Evolutionary conservation across 106 monocot genomes (phyloP).

Genomic region (Dioscorea zingiberensis): DNA sequence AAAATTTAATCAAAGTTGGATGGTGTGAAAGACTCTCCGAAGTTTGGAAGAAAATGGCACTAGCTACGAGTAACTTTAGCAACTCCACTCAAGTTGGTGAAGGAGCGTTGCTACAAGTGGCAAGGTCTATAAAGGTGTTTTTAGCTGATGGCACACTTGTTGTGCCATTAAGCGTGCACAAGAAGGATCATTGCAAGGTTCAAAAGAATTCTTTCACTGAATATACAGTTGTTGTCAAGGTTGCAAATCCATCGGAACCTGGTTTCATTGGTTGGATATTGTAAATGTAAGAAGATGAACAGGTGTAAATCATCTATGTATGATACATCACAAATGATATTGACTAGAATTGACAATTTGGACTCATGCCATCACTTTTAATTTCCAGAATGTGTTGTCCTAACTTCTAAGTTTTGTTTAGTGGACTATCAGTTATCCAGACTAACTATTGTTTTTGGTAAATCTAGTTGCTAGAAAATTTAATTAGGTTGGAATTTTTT

Average conservation of each 20-base stretch:
- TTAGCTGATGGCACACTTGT: slow-evolving; percentile 60
- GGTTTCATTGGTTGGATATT: slow-evolving; percentile 67
- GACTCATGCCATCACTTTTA: too few relatives aligned
- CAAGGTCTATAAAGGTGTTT: slow-evolving; percentile 62
- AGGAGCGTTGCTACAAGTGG: slow-evolving; percentile 90
- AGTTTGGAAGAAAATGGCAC: slow-evolving; percentile 52
- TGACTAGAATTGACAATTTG: too few relatives aligned
- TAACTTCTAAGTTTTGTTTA: too few relatives aligned
- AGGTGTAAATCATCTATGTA: slow-evolving; percentile 28
- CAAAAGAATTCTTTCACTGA: slow-evolving; percentile 76
- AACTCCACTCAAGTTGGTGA: slow-evolving; percentile 51
- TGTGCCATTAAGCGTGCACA: slow-evolving; percentile 77
- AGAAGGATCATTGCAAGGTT: slow-evolving; percentile 61
- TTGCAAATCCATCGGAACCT: slow-evolving; percentile 69
- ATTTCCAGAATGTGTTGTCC: too few relatives aligned
- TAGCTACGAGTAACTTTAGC: slow-evolving; percentile 51
- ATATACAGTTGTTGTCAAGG: slow-evolving; percentile 62
- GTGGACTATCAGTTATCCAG: too few relatives aligned
- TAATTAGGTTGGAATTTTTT: too few relatives aligned
- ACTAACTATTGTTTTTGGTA: too few relatives aligned
- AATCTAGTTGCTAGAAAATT: too few relatives aligned
- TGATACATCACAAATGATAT: neutral
- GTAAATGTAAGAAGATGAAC: slow-evolving; percentile 70
- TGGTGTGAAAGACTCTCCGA: slow-evolving; percentile 52
- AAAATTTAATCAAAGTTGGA: slow-evolving; percentile 37